Conservation (phyloP, 495 filamentous ascomycete genomes). For the Penicillium bovifimosum region DNA sequence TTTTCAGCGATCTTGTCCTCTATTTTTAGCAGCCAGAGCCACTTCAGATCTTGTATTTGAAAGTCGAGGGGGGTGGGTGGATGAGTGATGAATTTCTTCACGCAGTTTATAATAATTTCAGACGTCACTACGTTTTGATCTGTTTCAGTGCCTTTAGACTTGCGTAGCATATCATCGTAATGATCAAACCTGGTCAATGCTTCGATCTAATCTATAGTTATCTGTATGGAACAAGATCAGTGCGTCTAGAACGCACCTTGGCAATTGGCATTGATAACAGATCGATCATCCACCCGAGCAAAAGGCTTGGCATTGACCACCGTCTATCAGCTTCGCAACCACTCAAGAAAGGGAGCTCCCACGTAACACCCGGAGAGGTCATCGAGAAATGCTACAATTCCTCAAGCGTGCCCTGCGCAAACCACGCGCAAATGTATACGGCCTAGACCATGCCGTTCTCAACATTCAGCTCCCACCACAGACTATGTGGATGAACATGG, state of each 20-base stretch:
- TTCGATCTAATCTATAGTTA: no score
- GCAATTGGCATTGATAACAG: not conserved
- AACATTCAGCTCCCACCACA: constrained; percentile 26
- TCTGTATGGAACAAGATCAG: no score
- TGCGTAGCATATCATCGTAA: not conserved
- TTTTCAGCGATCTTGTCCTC: not conserved
- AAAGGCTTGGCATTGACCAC: not conserved
- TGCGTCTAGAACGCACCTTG: not conserved
- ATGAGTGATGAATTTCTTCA: constrained; percentile 3
- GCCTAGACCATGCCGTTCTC: constrained; percentile 33
- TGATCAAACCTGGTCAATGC: no score
- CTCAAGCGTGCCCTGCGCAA: constrained; percentile 3
- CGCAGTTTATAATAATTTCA: not conserved
- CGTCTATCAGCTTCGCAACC: not conserved
- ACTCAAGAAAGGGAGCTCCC: not conserved
- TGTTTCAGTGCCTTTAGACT: not conserved
- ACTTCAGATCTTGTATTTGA: not conserved
- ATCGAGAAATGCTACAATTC: constrained; percentile 1
- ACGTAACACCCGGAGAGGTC: not conserved
- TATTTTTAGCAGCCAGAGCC: constrained; percentile 1
- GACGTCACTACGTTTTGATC: not conserved
- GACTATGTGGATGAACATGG: constrained; percentile 42
- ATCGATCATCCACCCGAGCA: not conserved
- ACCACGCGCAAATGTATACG: constrained; percentile 15
- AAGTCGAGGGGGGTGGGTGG: not conserved